These are phyloP conservation scores for Diaporthe citriasiana DNA, from an alignment of 2,329 filamentous ascomycete species.

Conservation along the genomic window DNA sequence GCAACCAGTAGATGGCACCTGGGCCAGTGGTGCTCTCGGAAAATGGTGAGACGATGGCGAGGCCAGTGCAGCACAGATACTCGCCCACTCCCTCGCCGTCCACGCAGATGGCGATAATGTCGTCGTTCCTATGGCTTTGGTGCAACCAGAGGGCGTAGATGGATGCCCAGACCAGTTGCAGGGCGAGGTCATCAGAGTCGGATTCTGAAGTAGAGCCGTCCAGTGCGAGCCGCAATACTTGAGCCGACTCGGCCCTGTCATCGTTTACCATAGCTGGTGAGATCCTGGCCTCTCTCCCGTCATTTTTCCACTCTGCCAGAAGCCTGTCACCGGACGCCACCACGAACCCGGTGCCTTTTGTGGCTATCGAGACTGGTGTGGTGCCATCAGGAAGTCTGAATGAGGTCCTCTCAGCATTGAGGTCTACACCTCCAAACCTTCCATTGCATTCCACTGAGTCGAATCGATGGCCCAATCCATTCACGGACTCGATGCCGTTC, in stretches of 20 bases:
- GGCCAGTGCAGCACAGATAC: constrained; percentile 42
- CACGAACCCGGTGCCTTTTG: not conserved
- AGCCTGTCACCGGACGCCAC: constrained; percentile 33
- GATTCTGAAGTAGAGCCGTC: not conserved
- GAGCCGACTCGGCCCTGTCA: constrained; percentile 40
- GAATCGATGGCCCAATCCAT: constrained; percentile 5
- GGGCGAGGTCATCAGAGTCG: constrained; percentile 15
- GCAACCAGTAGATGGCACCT: constrained; percentile 42
- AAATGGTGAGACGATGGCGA: constrained; percentile 42
- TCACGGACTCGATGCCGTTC: constrained; percentile 1
- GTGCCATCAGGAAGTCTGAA: constrained; percentile 43
- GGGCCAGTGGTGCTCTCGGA: constrained; percentile 29
- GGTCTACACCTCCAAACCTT: constrained; percentile 4
- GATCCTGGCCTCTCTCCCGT: constrained; percentile 33
- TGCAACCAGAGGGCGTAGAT: constrained; percentile 44
- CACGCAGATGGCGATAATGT: constrained; percentile 38
- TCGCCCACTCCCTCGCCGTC: constrained; percentile 34
- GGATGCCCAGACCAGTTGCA: constrained; percentile 39
- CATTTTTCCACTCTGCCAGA: constrained; percentile 37
- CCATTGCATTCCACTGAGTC: not conserved
- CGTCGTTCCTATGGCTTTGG: constrained; percentile 35
- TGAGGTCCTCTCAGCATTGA: constrained; percentile 4
- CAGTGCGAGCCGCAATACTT: constrained; percentile 27
- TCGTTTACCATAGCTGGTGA: constrained; percentile 45
- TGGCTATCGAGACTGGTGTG: constrained; percentile 36